A percentile compares a stretch with the other conserved stretches of the same genome.
Conservation (phyloP, 345 rosid species). For the Gossypium raimondii region DNA sequence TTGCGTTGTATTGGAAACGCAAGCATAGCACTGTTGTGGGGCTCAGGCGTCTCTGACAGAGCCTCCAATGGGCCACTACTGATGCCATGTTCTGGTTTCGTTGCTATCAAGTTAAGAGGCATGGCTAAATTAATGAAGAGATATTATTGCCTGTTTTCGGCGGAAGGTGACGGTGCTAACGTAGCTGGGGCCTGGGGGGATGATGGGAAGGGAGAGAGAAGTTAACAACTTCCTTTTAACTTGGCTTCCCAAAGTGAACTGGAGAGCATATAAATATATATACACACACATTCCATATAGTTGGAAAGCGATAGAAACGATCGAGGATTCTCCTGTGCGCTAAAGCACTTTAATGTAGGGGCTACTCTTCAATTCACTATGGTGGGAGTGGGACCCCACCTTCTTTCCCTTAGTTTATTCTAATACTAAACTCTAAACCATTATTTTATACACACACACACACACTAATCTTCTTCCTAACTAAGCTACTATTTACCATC, state of each 20-base stretch:
- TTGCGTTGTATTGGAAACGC: slow-evolving; percentile 37
- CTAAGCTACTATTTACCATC: slow-evolving; percentile 11
- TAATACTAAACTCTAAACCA: slow-evolving; percentile 24
- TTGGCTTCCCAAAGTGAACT: slow-evolving; percentile 50
- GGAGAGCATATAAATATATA: slow-evolving; percentile 44
- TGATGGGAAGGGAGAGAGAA: slow-evolving; percentile 27
- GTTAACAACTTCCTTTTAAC: slow-evolving; percentile 27
- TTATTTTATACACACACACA: neutral
- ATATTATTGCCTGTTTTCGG: slow-evolving; percentile 7
- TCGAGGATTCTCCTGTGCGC: slow-evolving; percentile 23
- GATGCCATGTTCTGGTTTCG: slow-evolving; percentile 47
- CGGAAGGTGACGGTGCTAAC: slow-evolving; percentile 10
- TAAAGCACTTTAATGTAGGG: slow-evolving; percentile 16
- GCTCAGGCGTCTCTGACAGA: slow-evolving; percentile 38
- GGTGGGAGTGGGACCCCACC: slow-evolving; percentile 51
- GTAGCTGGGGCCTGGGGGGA: slow-evolving; percentile 13
- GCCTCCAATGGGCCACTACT: slow-evolving; percentile 33
- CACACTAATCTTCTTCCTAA: neutral
- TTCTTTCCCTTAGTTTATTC: slow-evolving; percentile 29
- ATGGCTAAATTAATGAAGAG: slow-evolving; percentile 25
- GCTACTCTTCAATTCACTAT: slow-evolving; percentile 4
- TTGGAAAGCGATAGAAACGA: slow-evolving; percentile 20
- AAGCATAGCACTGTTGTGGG: slow-evolving; percentile 36
- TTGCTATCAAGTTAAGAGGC: slow-evolving; percentile 47
- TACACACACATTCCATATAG: slow-evolving; percentile 15